A percentile compares a stretch with the other conserved stretches of the same genome.
Conservation (phyloP, 23 red algal genomes). For the Gracilaria caudata region DNA sequence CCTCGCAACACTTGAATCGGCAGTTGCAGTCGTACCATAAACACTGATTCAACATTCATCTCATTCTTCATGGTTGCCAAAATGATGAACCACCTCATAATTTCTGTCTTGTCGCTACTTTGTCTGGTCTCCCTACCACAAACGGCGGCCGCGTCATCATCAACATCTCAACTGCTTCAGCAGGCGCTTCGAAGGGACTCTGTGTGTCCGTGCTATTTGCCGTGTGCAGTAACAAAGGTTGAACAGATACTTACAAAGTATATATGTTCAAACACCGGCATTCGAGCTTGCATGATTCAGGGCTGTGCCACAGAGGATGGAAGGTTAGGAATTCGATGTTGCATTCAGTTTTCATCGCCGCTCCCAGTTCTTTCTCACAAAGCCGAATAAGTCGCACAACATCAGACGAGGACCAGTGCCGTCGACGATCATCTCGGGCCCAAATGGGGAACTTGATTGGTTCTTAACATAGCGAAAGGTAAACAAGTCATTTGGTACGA, state of each 20-base stretch:
- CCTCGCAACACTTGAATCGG: too few relatives aligned
- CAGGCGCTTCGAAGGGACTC: constrained; percentile 16
- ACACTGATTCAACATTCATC: background rate
- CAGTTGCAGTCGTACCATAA: too few relatives aligned
- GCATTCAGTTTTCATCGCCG: constrained; percentile 33
- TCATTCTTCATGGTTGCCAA: background rate
- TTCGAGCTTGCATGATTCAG: constrained; percentile 33
- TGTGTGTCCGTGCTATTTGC: constrained; percentile 18
- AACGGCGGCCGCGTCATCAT: background rate
- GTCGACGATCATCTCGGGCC: too few relatives aligned
- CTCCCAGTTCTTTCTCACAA: background rate
- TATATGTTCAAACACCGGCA: constrained; percentile 24
- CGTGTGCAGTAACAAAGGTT: constrained; percentile 26
- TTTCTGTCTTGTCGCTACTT: background rate
- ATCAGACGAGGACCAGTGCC: too few relatives aligned
- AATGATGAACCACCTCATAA: background rate
- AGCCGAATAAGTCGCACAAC: background rate
- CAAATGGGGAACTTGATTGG: too few relatives aligned
- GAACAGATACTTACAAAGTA: constrained; percentile 18
- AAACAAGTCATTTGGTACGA: too few relatives aligned
- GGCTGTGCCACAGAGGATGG: constrained; percentile 11
- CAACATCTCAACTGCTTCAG: background rate
- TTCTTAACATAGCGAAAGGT: too few relatives aligned
- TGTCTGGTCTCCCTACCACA: background rate
- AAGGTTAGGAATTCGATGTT: constrained; percentile 8